A percentile compares a stretch with the other conserved stretches of the same genome.
Evolutionary conservation across 2,329 filamentous ascomycete genomes (phyloP).

Genomic region (Neopestalotiopsis clavispora): DNA sequence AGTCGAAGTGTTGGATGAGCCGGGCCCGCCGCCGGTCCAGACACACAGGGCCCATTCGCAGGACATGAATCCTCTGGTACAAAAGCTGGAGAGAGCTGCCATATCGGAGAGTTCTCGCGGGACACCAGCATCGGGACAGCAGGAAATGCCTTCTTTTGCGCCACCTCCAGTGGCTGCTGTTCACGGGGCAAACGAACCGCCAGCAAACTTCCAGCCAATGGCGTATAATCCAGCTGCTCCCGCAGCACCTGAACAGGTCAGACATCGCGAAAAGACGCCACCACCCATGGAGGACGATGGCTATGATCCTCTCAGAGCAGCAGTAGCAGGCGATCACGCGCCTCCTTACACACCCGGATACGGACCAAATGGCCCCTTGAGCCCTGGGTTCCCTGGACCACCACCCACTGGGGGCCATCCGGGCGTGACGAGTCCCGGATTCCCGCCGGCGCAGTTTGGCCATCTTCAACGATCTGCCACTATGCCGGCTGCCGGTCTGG

Average conservation of each 20-base stretch:
- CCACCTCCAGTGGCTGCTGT: constrained; percentile 44
- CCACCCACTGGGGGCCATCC: constrained; percentile 23
- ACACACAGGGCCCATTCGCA: constrained; percentile 33
- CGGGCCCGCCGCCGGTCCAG: constrained; percentile 50
- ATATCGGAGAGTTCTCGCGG: constrained; percentile 63
- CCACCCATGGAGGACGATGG: constrained; percentile 72
- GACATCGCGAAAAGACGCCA: constrained; percentile 79
- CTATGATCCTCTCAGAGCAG: constrained; percentile 61
- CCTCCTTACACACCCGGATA: constrained; percentile 54
- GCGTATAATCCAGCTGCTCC: constrained; percentile 83
- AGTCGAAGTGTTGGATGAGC: constrained; percentile 69
- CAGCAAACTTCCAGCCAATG: constrained; percentile 63
- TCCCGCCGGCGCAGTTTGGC: constrained; percentile 46
- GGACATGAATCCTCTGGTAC: constrained; percentile 72
- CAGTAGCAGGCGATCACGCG: constrained; percentile 59
- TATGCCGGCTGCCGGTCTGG: constrained; percentile 45
- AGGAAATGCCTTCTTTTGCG: constrained; percentile 41
- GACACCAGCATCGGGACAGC: constrained; percentile 26
- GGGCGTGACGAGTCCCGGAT: constrained; percentile 42
- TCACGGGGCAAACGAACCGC: constrained; percentile 36
- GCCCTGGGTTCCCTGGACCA: constrained; percentile 36
- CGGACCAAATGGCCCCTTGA: constrained; percentile 47
- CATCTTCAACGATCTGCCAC: constrained; percentile 52
- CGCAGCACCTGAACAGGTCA: constrained; percentile 72
- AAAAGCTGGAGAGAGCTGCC: constrained; percentile 73